Percentiles rank a stretch among this genome's conserved stretches.
Evolutionary conservation across 2,329 filamentous ascomycete species (phyloP).

Genomic region (Ramularia collo-cygni): DNA sequence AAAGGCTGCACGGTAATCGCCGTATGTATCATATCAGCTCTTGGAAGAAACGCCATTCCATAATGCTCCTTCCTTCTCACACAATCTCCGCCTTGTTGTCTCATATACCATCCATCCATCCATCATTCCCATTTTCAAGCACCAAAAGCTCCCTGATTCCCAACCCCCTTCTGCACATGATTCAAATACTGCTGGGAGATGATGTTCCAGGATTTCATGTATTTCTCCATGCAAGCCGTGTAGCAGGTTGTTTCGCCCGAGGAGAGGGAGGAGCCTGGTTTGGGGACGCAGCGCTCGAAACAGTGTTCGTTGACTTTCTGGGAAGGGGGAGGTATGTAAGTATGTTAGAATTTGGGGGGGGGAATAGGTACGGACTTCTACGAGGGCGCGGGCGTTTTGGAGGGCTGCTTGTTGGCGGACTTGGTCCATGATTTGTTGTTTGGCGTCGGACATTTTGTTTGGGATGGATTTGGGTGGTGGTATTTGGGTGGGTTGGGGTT

Average conservation of each 20-base stretch:
- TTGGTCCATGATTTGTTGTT: slow-evolving; percentile 45
- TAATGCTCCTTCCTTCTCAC: no score
- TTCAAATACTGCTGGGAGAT: slow-evolving; percentile 45
- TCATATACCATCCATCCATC: no score
- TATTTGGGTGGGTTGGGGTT: no score
- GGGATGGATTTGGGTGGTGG: no score
- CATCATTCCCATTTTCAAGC: no score
- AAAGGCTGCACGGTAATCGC: no score
- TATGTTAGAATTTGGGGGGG: not conserved
- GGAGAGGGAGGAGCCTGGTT: slow-evolving; percentile 45
- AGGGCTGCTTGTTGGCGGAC: slow-evolving; percentile 48
- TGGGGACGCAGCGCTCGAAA: slow-evolving; percentile 50
- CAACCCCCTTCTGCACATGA: slow-evolving; percentile 39
- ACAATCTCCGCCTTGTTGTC: no score
- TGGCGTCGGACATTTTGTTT: slow-evolving; percentile 37
- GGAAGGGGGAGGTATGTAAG: not conserved
- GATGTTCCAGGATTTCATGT: slow-evolving; percentile 48
- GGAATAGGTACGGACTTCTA: slow-evolving; percentile 34
- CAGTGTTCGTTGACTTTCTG: slow-evolving; percentile 52
- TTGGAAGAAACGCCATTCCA: no score
- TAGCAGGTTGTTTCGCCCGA: slow-evolving; percentile 45
- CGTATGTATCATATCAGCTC: no score
- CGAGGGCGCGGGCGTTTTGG: slow-evolving; percentile 44
- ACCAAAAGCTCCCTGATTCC: no score
- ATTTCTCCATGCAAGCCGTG: slow-evolving; percentile 49